Evolutionary conservation across 2,329 filamentous ascomycete genomes (phyloP).

Genomic region (Bisporella sp.): DNA sequence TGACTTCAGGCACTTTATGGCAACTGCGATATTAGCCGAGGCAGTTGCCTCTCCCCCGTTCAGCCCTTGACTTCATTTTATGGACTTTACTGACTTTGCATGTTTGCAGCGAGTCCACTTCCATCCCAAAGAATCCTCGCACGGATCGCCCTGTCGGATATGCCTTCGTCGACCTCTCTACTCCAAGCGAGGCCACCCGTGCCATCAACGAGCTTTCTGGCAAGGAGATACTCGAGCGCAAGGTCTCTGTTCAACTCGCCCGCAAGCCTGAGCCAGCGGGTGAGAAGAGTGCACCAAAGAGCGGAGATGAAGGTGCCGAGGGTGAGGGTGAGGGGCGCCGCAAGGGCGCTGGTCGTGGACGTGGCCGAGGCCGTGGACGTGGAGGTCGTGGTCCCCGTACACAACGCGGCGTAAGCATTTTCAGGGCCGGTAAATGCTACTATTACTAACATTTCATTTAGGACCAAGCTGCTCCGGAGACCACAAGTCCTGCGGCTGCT

Average conservation of each 20-base stretch:
- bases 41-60: too few relatives aligned
- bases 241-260: slow-evolving; percentile 97
- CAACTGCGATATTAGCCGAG: too few relatives aligned
- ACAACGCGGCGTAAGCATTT: slow-evolving; percentile 56
- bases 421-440: background rate
- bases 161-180: slow-evolving; percentile 96
- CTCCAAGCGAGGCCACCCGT: slow-evolving; percentile 87
- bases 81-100: slow-evolving; percentile 27
- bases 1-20: too few relatives aligned
- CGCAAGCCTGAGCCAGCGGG: slow-evolving; percentile 88
- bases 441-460: slow-evolving; percentile 19
- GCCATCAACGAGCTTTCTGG: slow-evolving; percentile 93
- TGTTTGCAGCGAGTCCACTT: slow-evolving; percentile 78
- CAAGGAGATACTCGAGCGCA: slow-evolving; percentile 96
- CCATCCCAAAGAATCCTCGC: slow-evolving; percentile 98
- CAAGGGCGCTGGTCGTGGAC: slow-evolving; percentile 52
- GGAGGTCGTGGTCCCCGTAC: slow-evolving; percentile 57
- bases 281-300: slow-evolving; percentile 62
- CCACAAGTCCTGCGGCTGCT: slow-evolving; percentile 39
- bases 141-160: slow-evolving; percentile 98
- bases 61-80: background rate
- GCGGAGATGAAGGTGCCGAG: slow-evolving; percentile 60
- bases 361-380: slow-evolving; percentile 59
- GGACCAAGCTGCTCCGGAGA: slow-evolving; percentile 26
- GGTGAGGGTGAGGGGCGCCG: slow-evolving; percentile 59